Evolutionary conservation across 169 alveolate species (phyloP).

Genomic region (Eimeria mitis): DNA sequence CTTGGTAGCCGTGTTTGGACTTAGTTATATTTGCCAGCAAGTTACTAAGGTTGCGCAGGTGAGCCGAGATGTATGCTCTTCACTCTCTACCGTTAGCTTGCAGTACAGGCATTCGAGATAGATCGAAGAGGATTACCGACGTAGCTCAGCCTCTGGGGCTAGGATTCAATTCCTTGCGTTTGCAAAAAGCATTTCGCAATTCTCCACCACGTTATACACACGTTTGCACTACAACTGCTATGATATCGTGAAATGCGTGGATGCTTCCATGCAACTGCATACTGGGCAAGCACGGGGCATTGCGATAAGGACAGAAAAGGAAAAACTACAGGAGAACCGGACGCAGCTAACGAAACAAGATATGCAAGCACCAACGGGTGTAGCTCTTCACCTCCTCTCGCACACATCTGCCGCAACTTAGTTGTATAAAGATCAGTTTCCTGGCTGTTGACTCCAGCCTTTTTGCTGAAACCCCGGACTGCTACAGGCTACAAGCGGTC

Average conservation of each 20-base stretch:
- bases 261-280: neutral
- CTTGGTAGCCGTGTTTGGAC: too few species aligned
- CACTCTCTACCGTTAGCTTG: too few species aligned
- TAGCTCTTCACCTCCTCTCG: neutral
- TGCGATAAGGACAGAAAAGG: neutral
- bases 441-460: too few species aligned
- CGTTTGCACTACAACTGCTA: neutral
- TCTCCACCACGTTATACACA: neutral
- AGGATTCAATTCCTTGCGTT: neutral
- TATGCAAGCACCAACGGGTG: neutral
- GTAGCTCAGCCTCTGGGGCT: neutral
- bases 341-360: neutral
- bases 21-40: too few species aligned
- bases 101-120: neutral
- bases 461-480: too few species aligned
- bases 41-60: too few species aligned
- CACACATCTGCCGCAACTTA: neutral
- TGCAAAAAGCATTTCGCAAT: neutral
- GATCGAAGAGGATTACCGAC: neutral
- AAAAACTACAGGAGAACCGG: neutral
- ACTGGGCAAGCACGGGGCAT: neutral
- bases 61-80: too few species aligned
- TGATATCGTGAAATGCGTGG: too few species aligned
- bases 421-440: too few species aligned
- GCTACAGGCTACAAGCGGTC: too few species aligned